Conservation (phyloP, 495 filamentous ascomycete species). For the Daldinia childiae region DNA sequence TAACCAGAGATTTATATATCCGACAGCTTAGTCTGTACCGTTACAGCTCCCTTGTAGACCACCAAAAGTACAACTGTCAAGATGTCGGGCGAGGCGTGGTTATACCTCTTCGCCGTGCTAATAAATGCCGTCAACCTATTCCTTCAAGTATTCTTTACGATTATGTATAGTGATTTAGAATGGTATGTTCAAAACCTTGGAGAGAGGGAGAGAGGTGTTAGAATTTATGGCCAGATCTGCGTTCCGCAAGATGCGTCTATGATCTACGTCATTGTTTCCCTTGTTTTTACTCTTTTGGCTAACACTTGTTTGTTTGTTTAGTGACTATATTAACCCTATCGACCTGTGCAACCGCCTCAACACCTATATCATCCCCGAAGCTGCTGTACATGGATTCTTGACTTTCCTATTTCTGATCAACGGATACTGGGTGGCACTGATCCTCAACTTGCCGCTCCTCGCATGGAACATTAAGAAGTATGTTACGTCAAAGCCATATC, state of each 20-base stretch:
- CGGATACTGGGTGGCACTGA: slow-evolving; percentile 94
- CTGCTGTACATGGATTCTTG: slow-evolving; percentile 93
- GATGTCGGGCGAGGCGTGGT: slow-evolving; percentile 99
- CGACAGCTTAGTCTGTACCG: not conserved
- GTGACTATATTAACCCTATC: slow-evolving; percentile 99
- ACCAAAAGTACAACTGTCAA: slow-evolving; percentile 53
- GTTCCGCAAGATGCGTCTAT: slow-evolving; percentile 22
- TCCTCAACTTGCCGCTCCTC: slow-evolving; percentile 92
- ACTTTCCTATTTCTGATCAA: slow-evolving; percentile 97
- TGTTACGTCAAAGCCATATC: slow-evolving; percentile 39
- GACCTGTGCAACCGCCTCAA: slow-evolving; percentile 99
- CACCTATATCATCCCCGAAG: slow-evolving; percentile 99
- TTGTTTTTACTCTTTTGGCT: slow-evolving; percentile 28
- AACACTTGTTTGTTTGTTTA: slow-evolving; percentile 48
- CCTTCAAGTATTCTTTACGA: slow-evolving; percentile 99
- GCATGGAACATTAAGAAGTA: slow-evolving; percentile 98
- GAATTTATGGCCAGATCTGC: not conserved
- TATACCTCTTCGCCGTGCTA: slow-evolving; percentile 97
- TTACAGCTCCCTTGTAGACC: not conserved
- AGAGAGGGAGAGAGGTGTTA: not conserved
- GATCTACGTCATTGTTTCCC: slow-evolving; percentile 40
- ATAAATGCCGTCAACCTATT: slow-evolving; percentile 99
- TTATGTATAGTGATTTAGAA: slow-evolving; percentile 99
- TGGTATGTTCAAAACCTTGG: slow-evolving; percentile 70
- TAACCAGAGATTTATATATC: slow-evolving; percentile 1